These are phyloP conservation scores for Phytomonas francai DNA, from an alignment of 208 protist genomes.

Conservation along the genomic window DNA sequence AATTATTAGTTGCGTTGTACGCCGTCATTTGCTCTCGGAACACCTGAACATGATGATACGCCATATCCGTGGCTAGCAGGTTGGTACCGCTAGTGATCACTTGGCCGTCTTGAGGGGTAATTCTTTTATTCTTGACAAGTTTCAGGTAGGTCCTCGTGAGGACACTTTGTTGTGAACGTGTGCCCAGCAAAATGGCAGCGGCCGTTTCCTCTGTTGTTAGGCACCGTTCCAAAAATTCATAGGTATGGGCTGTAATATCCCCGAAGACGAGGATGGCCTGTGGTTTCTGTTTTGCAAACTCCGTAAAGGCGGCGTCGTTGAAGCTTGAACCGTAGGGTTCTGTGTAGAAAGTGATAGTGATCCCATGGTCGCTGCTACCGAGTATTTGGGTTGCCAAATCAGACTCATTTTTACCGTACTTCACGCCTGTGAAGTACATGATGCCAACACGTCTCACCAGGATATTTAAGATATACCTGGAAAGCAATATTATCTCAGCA, in stretches of 20 bases:
- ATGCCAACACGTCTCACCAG: conserved; percentile 28
- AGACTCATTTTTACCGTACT: conserved; percentile 27
- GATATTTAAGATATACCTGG: conserved; percentile 18
- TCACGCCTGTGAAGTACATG: conserved; percentile 36
- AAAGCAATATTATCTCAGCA: conserved; percentile 23
- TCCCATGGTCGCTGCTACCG: not conserved
- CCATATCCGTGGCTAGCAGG: conserved; percentile 18
- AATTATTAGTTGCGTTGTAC: conserved; percentile 24
- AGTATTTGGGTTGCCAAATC: conserved; percentile 9
- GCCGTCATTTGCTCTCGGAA: conserved; percentile 31
- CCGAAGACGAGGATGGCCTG: conserved; percentile 46
- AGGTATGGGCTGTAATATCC: conserved; percentile 13
- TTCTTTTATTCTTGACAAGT: conserved; percentile 4
- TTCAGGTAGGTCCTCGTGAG: conserved; percentile 13
- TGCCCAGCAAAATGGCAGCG: conserved; percentile 20
- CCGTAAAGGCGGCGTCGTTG: conserved; percentile 20
- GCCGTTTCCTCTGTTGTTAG: conserved; percentile 24
- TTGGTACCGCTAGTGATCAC: conserved; percentile 29
- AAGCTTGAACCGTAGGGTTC: conserved; percentile 8
- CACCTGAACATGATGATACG: conserved; percentile 16
- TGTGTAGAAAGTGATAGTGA: conserved; percentile 18
- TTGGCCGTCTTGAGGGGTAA: conserved; percentile 17
- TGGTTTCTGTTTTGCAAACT: conserved; percentile 26
- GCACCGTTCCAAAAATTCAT: conserved; percentile 19
- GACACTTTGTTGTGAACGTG: conserved; percentile 16